Percentiles rank a stretch among this genome's conserved stretches.
These are phyloP conservation scores for Kalmusia sp. DNA, from an alignment of 2,329 filamentous ascomycete species.

Conservation along the genomic window DNA sequence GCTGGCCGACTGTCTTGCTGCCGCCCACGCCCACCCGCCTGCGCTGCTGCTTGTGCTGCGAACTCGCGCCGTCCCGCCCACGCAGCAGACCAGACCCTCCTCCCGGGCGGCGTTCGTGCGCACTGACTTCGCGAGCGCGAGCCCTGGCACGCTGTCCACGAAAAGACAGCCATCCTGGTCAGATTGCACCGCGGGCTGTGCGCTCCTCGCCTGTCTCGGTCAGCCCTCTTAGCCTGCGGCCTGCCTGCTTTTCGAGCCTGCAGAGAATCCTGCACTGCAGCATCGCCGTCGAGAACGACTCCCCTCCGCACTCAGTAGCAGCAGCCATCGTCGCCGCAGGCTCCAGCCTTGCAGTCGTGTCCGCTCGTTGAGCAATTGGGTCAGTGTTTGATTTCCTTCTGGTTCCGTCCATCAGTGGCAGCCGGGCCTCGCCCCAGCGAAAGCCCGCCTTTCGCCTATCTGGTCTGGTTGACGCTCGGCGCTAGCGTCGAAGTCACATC, in stretches of 20 bases:
- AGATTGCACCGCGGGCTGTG: constrained; percentile 42
- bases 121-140: constrained; percentile 27
- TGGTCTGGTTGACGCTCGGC: constrained; percentile 41
- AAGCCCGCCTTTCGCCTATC: constrained; percentile 50
- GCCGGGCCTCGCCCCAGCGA: constrained; percentile 30
- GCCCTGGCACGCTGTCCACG: constrained; percentile 34
- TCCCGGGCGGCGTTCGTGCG: constrained; percentile 31
- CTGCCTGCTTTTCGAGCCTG: constrained; percentile 46
- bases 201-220: constrained; percentile 46
- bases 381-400: constrained; percentile 20
- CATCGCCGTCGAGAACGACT: constrained; percentile 44
- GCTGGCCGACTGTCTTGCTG: constrained; percentile 21
- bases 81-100: constrained; percentile 29
- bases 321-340: constrained; percentile 16
- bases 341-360: constrained; percentile 23
- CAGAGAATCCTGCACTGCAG: constrained; percentile 49
- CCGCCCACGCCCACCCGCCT: not conserved
- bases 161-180: constrained; percentile 30
- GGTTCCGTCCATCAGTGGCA: constrained; percentile 11
- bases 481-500: constrained; percentile 47
- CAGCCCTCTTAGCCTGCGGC: constrained; percentile 50
- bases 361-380: constrained; percentile 35
- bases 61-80: constrained; percentile 45
- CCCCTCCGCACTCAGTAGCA: constrained; percentile 31
- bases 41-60: constrained; percentile 27